Percentiles rank a stretch among this genome's conserved stretches.
Evolutionary conservation across 2,329 filamentous ascomycete species (phyloP).

Genomic region (Exophiala lecanii-corni): DNA sequence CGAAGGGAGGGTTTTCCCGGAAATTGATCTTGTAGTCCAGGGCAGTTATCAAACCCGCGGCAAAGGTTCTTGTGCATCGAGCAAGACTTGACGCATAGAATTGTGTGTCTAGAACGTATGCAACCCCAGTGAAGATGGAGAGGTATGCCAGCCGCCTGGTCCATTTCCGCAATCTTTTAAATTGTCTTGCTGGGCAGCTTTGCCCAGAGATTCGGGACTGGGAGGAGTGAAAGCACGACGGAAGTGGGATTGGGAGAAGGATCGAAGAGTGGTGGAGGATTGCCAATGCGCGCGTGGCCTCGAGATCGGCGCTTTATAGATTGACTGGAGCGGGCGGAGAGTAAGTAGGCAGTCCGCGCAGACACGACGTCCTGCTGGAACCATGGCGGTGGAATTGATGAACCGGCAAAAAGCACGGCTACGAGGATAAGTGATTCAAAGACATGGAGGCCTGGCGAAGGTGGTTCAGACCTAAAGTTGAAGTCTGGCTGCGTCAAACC

Average conservation of each 20-base stretch:
- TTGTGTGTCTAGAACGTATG: constrained; percentile 66
- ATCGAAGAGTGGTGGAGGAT: constrained; percentile 9
- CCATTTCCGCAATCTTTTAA: constrained; percentile 67
- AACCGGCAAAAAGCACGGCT: background rate
- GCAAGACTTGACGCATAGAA: constrained; percentile 74
- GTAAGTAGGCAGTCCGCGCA: constrained; percentile 20
- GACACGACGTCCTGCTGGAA: constrained; percentile 18
- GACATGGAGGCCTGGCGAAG: background rate
- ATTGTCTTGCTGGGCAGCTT: constrained; percentile 67
- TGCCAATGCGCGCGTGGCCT: constrained; percentile 4
- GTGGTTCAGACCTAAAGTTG: no score
- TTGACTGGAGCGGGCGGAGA: background rate
- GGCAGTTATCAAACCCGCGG: constrained; percentile 71
- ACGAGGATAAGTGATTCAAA: background rate
- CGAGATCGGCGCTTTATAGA: no score
- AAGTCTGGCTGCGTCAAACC: no score
- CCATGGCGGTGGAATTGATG: constrained; percentile 9
- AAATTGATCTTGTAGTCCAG: constrained; percentile 98
- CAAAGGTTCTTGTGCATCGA: constrained; percentile 77
- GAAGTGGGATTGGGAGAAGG: constrained; percentile 18
- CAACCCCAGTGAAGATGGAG: constrained; percentile 53
- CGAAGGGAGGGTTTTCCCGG: constrained; percentile 68
- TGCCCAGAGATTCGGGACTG: constrained; percentile 71
- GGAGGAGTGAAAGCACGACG: constrained; percentile 62
- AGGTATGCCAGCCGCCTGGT: constrained; percentile 66